Percentiles rank a stretch among this genome's conserved stretches.
Conservation (phyloP, 345 rosid genomes). For the Eucalyptus regnans region DNA sequence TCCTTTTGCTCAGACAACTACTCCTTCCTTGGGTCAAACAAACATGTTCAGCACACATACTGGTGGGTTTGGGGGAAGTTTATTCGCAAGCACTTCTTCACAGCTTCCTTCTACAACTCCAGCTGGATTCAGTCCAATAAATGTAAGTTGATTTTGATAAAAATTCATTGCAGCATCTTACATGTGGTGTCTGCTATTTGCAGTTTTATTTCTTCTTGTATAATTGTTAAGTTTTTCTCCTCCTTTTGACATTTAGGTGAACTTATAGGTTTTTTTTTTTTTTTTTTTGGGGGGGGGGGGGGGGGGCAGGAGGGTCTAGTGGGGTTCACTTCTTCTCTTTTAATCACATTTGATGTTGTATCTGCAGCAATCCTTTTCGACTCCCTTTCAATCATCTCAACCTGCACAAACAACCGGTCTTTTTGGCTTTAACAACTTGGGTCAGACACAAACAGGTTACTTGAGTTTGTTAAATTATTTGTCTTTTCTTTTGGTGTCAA, state of each 20-base stretch:
- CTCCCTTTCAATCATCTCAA: conserved; percentile 37
- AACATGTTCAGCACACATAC: conserved; percentile 43
- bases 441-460: conserved; percentile 51
- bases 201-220: background rate
- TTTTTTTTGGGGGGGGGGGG: background rate
- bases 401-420: conserved; percentile 36
- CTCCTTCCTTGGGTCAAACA: conserved; percentile 39
- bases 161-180: background rate
- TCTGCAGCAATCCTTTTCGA: conserved; percentile 29
- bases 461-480: background rate
- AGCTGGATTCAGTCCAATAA: conserved; percentile 30
- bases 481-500: background rate
- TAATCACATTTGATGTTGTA: background rate
- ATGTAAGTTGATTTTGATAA: conserved; percentile 24
- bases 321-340: background rate
- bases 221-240: background rate
- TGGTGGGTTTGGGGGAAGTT: conserved; percentile 23
- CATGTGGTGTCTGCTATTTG: background rate
- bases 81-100: conserved; percentile 42
- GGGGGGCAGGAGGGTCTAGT: background rate
- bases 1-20: conserved; percentile 9
- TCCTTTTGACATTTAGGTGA: background rate
- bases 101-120: conserved; percentile 25
- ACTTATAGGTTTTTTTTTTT: background rate
- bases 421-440: conserved; percentile 38